Evolutionary conservation across 768 basidiomycete genomes (phyloP).

Genomic region (Lactarius indigo): DNA sequence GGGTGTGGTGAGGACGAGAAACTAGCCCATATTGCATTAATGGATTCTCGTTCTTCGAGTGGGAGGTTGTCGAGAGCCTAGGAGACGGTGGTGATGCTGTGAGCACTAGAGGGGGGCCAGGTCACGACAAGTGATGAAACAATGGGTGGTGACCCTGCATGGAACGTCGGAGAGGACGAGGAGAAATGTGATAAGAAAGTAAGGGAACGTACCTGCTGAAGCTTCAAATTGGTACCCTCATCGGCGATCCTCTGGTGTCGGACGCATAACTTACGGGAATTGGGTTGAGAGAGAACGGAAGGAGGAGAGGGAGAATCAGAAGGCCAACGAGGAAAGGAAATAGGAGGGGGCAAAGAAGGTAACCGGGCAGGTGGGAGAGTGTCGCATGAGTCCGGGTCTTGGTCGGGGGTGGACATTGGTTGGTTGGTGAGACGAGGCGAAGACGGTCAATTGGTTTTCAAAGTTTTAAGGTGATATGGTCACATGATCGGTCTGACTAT

Average conservation of each 20-base stretch:
- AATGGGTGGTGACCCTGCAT: neutral
- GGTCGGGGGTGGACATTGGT: neutral
- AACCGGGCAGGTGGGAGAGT: constrained; percentile 64
- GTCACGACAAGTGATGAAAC: constrained; percentile 5
- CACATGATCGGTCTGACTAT: neutral
- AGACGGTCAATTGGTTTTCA: neutral
- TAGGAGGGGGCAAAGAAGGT: constrained; percentile 6
- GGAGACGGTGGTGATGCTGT: neutral
- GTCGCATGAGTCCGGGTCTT: constrained; percentile 56
- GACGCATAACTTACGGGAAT: constrained; percentile 79
- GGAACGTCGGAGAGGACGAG: neutral
- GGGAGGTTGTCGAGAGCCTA: constrained; percentile 91
- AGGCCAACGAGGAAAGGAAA: constrained; percentile 2
- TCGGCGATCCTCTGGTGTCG: constrained; percentile 97
- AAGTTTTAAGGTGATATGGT: neutral
- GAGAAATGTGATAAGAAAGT: neutral
- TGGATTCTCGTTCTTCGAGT: constrained; percentile 77
- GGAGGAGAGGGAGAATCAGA: constrained; percentile 38
- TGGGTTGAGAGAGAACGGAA: constrained; percentile 29
- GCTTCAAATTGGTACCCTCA: constrained; percentile 85
- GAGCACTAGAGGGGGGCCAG: neutral
- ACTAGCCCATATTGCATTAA: constrained; percentile 93
- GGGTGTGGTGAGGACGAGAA: constrained; percentile 94
- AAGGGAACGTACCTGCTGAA: constrained; percentile 69
- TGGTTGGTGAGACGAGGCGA: neutral